Base-by-base conservation (phyloP, 345 rosid genomes). In the Dipteronia dyeriana region DNA sequence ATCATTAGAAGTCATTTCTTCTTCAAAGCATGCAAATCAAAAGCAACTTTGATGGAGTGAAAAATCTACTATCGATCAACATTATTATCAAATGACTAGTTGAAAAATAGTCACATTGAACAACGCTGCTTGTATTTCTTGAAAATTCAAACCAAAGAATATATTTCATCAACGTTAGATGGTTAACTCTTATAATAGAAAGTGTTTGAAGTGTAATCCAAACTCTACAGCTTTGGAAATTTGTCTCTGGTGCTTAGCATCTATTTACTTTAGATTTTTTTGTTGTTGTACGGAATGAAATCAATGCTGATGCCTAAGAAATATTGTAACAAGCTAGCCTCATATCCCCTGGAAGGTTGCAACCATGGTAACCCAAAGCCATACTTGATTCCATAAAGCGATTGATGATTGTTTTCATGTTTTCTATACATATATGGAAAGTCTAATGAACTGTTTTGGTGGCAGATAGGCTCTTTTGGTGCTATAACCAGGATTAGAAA, bases 381-480 rank as follows among this genome's bases (percentile, higher is more conserved):
- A 57, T 68, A 39, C 43, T 63, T 39, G 1, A 31, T 56, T 34
- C 23, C 4, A 53, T 19, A 25, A 31, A 54, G 70, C 11, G 26
- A 76, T 49, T 66, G 41, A 41, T 63, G 38, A 66, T 49, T 45
- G 78, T 47, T 64, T 23, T 56, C 14, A 29, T 29, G 1, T 51
- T 69, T 26, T 45, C 13, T 47, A 6, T 51, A 43, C 10, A 10
- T 53, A 16, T 31, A 12, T 47, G 60, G 23, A 39, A 81, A 74
- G 22, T 75, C 87, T 87, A 77, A 80, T 84, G 83, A 77, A 68
- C 78, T 80, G 73, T 78, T 79, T 90, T 84, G 89, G 76, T 86
- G 92, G 95, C 97, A 95, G 98, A 92, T 92, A 92, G 98, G 98
- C 85, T 95, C 97, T 74, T 95, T 93, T 82, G 99, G 99, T 80